Conservation (phyloP, 306 rosid genomes). For the Gastrolobium bilobum region DNA sequence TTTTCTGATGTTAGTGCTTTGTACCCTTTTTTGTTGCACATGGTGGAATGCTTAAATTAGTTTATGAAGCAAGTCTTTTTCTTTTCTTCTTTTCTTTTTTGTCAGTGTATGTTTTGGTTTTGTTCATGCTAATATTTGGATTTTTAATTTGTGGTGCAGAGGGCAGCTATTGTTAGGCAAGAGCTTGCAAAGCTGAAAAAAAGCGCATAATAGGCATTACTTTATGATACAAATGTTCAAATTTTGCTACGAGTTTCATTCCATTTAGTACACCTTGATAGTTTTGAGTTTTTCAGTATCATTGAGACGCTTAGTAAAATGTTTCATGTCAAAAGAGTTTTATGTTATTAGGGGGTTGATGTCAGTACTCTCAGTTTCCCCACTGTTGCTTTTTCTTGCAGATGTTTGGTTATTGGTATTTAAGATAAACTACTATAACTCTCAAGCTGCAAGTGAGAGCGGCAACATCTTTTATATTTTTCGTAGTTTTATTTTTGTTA, state of each 20-base stretch:
- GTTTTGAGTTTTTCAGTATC: constrained; percentile 23
- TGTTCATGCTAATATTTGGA: background rate
- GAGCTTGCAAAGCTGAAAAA: constrained; percentile 86
- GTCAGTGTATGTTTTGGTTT: background rate
- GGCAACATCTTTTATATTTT: background rate
- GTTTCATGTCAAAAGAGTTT: constrained; percentile 38
- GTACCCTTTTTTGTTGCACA: background rate
- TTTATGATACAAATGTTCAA: constrained; percentile 33
- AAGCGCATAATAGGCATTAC: constrained; percentile 58
- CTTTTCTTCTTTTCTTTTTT: background rate
- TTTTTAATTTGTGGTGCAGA: constrained; percentile 66
- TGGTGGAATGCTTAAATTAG: background rate
- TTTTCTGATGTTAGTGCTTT: background rate
- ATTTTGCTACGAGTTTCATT: constrained; percentile 54
- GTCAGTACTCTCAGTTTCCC: background rate
- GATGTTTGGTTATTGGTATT: background rate
- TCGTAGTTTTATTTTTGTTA: background rate
- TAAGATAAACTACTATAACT: background rate
- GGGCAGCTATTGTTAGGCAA: constrained; percentile 81
- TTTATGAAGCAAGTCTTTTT: too few species aligned
- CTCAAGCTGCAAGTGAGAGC: background rate
- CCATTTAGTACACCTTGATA: constrained; percentile 33
- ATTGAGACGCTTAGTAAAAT: background rate
- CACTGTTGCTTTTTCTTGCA: background rate
- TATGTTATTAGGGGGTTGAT: constrained; percentile 10